Evolutionary conservation across 78 protist genomes (phyloP).

Genomic region (Dictyostelium citrinum): DNA sequence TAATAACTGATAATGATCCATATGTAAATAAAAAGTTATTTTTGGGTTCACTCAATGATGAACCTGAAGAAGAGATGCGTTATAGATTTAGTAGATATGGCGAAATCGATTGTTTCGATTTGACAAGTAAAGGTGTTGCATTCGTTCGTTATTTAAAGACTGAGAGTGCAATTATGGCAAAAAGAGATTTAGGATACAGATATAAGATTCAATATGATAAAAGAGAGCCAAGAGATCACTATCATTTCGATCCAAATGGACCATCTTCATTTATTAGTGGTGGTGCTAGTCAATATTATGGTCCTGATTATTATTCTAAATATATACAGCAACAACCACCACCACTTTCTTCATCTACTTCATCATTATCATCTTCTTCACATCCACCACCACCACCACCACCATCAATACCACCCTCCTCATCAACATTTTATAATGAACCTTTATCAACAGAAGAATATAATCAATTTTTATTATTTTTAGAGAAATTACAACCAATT

Average conservation of each 20-base stretch:
- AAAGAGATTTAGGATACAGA: background rate
- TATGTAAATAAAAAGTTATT: constrained; percentile 25
- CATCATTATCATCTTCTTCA: background rate
- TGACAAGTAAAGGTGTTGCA: background rate
- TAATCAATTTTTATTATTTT: background rate
- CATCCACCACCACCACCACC: background rate
- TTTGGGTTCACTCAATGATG: background rate
- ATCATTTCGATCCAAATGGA: background rate
- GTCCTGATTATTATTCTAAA: background rate
- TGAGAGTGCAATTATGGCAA: background rate
- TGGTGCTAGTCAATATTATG: background rate
- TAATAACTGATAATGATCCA: constrained; percentile 4
- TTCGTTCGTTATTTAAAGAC: background rate
- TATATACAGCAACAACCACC: background rate
- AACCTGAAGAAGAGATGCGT: background rate
- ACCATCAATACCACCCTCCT: background rate
- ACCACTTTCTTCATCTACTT: background rate
- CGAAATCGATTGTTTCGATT: background rate
- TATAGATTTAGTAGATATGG: background rate
- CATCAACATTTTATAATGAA: background rate
- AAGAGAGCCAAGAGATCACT: background rate
- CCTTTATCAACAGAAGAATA: constrained; percentile 1
- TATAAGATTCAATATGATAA: constrained; percentile 23
- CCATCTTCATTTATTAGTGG: background rate
- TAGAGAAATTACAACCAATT: constrained; percentile 5